Percentiles rank a stretch among this genome's conserved stretches.
Evolutionary conservation across 2,329 filamentous ascomycete species (phyloP).

Genomic region (Penicillium sp.): DNA sequence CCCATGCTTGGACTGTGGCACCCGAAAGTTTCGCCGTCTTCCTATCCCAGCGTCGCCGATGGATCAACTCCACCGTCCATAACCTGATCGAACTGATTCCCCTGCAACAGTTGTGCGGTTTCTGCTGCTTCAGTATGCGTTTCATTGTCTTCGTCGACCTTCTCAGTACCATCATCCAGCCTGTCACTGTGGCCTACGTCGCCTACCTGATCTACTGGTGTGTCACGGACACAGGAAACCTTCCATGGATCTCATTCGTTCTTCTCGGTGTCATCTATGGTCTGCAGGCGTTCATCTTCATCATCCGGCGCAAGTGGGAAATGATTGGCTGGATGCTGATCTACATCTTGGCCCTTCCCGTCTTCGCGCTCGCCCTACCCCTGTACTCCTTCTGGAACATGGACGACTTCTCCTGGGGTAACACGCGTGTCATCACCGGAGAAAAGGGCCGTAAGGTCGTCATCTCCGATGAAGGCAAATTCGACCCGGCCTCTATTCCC

Average conservation of each 20-base stretch:
- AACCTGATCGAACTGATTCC: conserved; percentile 95
- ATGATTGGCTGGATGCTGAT: conserved; percentile 99
- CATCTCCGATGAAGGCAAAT: conserved; percentile 95
- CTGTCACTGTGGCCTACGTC: conserved; percentile 85
- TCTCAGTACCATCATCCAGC: conserved; percentile 84
- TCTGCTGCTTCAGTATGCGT: conserved; percentile 99
- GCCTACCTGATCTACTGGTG: conserved; percentile 79
- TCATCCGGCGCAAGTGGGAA: conserved; percentile 93
- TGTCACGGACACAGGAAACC: conserved; percentile 53
- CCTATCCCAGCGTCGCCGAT: conserved; percentile 94
- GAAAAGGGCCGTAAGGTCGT: conserved; percentile 89
- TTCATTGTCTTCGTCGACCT: conserved; percentile 95
- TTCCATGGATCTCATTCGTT: conserved; percentile 83
- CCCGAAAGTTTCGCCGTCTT: conserved; percentile 93
- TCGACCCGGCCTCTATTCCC: conserved; percentile 85
- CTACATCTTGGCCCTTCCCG: conserved; percentile 82
- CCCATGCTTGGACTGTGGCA: conserved; percentile 94
- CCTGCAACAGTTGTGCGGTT: conserved; percentile 89
- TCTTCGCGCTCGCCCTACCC: conserved; percentile 86
- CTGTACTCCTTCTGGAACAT: conserved; percentile 98
- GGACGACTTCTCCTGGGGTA: conserved; percentile 99
- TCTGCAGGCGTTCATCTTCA: conserved; percentile 95
- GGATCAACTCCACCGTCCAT: conserved; percentile 99
- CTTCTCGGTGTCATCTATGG: conserved; percentile 94
- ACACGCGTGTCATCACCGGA: conserved; percentile 93